Evolutionary conservation across 306 rosid genomes (phyloP).

Genomic region (Alnus rubra): DNA sequence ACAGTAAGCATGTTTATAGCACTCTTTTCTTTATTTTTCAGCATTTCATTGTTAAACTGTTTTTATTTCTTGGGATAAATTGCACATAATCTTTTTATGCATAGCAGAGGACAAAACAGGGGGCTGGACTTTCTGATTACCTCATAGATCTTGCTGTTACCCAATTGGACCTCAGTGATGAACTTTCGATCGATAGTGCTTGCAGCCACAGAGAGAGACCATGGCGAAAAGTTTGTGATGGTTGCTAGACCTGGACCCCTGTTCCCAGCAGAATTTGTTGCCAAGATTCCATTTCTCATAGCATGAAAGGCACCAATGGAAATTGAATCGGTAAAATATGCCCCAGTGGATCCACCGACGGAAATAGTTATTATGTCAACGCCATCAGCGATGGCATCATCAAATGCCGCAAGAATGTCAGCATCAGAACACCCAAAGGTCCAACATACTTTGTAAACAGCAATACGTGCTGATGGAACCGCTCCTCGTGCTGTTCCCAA

Average conservation of each 20-base stretch:
- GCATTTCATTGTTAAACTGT: too few species aligned
- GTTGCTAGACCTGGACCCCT: slow-evolving; percentile 28
- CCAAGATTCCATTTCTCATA: slow-evolving; percentile 42
- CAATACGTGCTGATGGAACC: slow-evolving; percentile 47
- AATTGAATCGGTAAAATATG: background rate
- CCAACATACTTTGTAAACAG: slow-evolving; percentile 50
- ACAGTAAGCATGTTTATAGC: too few species aligned
- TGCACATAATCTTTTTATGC: too few species aligned
- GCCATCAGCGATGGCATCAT: slow-evolving; percentile 55
- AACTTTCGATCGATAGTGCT: slow-evolving; percentile 43
- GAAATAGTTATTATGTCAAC: slow-evolving; percentile 52
- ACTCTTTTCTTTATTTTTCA: too few species aligned
- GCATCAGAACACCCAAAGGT: background rate
- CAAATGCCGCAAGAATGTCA: slow-evolving; percentile 39
- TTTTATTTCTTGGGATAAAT: too few species aligned
- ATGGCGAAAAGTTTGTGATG: slow-evolving; percentile 31
- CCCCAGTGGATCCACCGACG: background rate
- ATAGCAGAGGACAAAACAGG: too few species aligned
- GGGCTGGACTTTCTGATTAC: background rate
- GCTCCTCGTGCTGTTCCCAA: slow-evolving; percentile 57
- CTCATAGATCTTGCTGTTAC: slow-evolving; percentile 33
- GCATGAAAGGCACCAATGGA: slow-evolving; percentile 64
- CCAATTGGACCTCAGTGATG: slow-evolving; percentile 37
- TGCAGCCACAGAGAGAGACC: slow-evolving; percentile 66
- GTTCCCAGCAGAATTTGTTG: slow-evolving; percentile 43